phyloP scores from a whole-genome alignment of 176 grass and related monocot genomes.

The Alloteropsis semialata region DNA sequence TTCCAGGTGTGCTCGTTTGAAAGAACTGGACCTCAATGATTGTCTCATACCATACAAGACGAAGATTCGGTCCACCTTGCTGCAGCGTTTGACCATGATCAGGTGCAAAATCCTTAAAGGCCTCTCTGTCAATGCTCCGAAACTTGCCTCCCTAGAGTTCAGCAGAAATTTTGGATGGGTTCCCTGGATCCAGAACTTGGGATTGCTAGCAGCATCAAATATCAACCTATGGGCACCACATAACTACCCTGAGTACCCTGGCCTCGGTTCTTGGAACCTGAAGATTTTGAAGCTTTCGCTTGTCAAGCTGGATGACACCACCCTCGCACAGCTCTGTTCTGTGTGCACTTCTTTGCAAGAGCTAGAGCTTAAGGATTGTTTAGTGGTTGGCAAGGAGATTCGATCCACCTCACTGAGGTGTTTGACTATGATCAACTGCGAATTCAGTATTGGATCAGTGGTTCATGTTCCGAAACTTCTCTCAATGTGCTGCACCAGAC shows the following conservation, averaged over 20 bases:
- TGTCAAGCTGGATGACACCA: not conserved
- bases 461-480: slow-evolving; percentile 7
- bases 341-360: slow-evolving; percentile 30
- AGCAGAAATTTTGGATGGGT: slow-evolving; percentile 2
- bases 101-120: not conserved
- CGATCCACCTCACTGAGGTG: slow-evolving; percentile 1
- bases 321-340: not conserved
- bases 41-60: not conserved
- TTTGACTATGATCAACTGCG: slow-evolving; percentile 18
- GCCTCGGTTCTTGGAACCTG: not conserved
- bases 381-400: not conserved
- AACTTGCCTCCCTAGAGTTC: slow-evolving; percentile 5
- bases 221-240: not conserved
- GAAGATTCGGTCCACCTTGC: not conserved
- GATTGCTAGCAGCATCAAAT: not conserved
- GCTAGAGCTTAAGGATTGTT: slow-evolving; percentile 1
- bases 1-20: slow-evolving; percentile 13
- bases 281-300: slow-evolving; percentile 14
- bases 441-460: not conserved
- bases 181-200: slow-evolving; percentile 2
- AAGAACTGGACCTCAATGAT: slow-evolving; percentile 24
- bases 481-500: slow-evolving; percentile 20
- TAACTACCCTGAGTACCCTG: not conserved
- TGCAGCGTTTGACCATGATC: slow-evolving; percentile 22
- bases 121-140: not conserved